phyloP scores from a whole-genome alignment of 2,329 filamentous ascomycete species.

The Exophiala oligosperma region DNA sequence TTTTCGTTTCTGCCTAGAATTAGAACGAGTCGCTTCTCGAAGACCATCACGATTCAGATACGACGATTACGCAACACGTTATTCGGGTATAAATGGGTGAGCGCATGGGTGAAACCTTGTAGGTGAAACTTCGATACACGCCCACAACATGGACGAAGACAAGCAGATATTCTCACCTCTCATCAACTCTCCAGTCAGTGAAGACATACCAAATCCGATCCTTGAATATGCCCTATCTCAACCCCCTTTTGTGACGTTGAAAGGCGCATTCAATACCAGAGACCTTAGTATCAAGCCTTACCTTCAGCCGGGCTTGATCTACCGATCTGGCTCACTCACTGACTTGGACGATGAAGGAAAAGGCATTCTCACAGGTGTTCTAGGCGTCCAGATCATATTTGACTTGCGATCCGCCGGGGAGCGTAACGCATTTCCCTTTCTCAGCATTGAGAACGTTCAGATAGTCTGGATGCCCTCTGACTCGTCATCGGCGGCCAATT shows the following conservation, averaged over 20 bases:
- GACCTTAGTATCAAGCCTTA: not conserved
- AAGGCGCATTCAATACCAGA: conserved; percentile 4
- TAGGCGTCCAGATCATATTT: conserved; percentile 65
- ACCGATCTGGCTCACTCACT: conserved; percentile 67
- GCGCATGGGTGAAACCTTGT: too few relatives aligned
- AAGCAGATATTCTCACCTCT: too few relatives aligned
- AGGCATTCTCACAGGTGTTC: conserved; percentile 45
- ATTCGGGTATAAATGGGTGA: too few relatives aligned
- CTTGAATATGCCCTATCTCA: too few relatives aligned
- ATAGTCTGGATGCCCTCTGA: conserved; percentile 64
- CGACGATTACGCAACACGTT: too few relatives aligned
- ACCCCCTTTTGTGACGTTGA: not conserved
- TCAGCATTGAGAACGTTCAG: conserved; percentile 57
- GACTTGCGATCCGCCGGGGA: conserved; percentile 63
- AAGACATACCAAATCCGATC: too few relatives aligned
- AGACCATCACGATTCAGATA: too few relatives aligned
- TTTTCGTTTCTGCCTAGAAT: too few relatives aligned
- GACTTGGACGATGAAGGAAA: conserved; percentile 56
- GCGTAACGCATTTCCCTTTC: conserved; percentile 46
- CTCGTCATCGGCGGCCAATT: conserved; percentile 45
- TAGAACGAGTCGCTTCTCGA: too few relatives aligned
- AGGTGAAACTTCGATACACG: too few relatives aligned
- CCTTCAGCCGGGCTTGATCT: conserved; percentile 57
- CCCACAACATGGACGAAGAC: too few relatives aligned
- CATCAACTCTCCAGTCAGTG: too few relatives aligned